Conservation (phyloP, 2,329 filamentous ascomycete genomes). For the Colletotrichum sp. region DNA sequence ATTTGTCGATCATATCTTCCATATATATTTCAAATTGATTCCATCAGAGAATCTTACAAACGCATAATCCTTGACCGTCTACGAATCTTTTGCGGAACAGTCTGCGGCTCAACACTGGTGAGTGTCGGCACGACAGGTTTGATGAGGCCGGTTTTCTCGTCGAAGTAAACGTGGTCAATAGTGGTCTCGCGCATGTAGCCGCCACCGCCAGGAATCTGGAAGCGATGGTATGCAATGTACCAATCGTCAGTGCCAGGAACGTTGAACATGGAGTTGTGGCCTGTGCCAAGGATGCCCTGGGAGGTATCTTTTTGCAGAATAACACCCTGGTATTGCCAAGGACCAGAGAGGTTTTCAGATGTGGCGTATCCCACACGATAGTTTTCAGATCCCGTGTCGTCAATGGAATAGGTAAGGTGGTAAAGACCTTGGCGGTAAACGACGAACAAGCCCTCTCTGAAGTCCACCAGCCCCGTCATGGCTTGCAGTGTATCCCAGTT, state of each 20-base stretch:
- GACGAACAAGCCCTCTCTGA: conserved; percentile 49
- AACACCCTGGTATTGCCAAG: conserved; percentile 49
- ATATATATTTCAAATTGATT: background rate
- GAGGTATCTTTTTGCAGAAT: conserved; percentile 46
- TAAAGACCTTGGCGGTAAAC: conserved; percentile 49
- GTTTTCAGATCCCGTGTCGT: conserved; percentile 49
- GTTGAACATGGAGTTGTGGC: conserved; percentile 50
- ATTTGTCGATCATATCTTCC: background rate
- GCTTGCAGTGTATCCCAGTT: conserved; percentile 36
- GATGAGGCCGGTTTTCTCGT: conserved; percentile 41
- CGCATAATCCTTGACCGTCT: conserved; percentile 3
- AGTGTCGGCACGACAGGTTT: conserved; percentile 40
- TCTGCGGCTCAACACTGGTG: conserved; percentile 30
- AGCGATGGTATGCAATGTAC: conserved; percentile 56
- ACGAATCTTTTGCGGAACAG: conserved; percentile 2
- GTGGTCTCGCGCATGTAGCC: conserved; percentile 48
- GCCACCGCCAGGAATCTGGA: conserved; percentile 48
- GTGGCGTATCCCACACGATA: conserved; percentile 55
- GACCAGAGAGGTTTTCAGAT: conserved; percentile 37
- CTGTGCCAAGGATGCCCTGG: conserved; percentile 49
- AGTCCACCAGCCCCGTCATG: conserved; percentile 43
- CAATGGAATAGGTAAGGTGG: conserved; percentile 54
- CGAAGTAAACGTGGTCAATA: conserved; percentile 45
- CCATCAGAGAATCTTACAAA: background rate
- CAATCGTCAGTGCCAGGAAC: conserved; percentile 52